Base-by-base conservation (phyloP, 768 basidiomycete species). In the Brasilioporus rufonigricans region DNA sequence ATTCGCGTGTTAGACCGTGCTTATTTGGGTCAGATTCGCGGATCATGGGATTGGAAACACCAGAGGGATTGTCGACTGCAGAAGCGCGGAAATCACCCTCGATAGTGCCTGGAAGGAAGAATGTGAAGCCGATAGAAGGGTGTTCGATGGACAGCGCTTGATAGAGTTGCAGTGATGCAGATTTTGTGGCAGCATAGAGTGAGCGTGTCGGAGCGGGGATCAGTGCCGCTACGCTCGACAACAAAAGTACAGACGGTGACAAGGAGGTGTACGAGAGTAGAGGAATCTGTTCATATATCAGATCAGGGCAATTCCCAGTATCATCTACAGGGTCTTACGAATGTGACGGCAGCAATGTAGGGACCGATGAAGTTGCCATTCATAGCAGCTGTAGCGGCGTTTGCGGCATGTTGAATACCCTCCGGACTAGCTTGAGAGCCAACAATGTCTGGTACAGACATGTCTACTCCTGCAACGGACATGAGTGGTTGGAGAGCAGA, bases 171-270 rank as follows among this genome's bases (percentile, higher is more conserved):
- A 91, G 79, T 1, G 88, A 84, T 0, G 93, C 89, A 3, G 87
- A 77, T 69, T 98, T 97, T 11, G 88, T 90, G 4, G 92, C 83
- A 0, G 80, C 84, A 66, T 98, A 98, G 33, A 98, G 73, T 1
- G 90, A 74, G 8, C 94, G 86, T 1, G 90, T 93, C 1, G 94
- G 94, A 0, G 93, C 84, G 3, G 94, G 90, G 33, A 94, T 84
- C 7, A 87, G 75, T 3, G 91, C 83, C 3, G 87, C 94, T 3
- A 87, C 74, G 27, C 86, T 89, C 9, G 91, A 91, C 33, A 97
- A 66, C 39, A 95, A 82, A 26, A 92, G 80, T 35, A 96, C 76
- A 0, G 90, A 82, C 0, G 93, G 93, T 0, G 81, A 77, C 0
- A 66, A 52, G 0, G 91, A 93, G 0, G 85, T 80, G 24, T 76